phyloP scores from a whole-genome alignment of 108 stramenopile species.

The Parmales sp. region DNA sequence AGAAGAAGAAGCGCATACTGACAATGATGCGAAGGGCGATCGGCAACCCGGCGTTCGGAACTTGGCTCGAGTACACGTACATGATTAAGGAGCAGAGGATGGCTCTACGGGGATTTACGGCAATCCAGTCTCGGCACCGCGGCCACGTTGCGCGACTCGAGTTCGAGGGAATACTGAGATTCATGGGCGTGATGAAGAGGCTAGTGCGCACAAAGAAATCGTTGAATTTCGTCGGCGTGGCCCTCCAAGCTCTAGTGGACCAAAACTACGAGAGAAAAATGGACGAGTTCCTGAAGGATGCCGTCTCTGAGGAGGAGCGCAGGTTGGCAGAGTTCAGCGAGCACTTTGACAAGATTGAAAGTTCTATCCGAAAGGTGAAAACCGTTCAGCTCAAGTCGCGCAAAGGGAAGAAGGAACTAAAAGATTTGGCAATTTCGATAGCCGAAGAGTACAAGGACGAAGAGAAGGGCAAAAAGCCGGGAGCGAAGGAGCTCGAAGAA shows the following conservation, averaged over 20 bases:
- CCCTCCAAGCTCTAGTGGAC: not conserved
- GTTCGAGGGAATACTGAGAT: not conserved
- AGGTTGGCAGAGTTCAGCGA: constrained; percentile 8
- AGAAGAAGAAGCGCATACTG: constrained; percentile 3
- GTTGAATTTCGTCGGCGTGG: not conserved
- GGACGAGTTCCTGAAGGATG: constrained; percentile 9
- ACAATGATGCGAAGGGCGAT: constrained; percentile 8
- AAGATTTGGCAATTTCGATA: not conserved
- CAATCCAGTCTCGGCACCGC: not conserved
- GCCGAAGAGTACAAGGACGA: not conserved
- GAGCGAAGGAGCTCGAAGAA: constrained; percentile 1
- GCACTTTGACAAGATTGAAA: constrained; percentile 5
- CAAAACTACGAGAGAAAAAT: not conserved
- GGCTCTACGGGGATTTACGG: not conserved
- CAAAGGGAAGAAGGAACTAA: constrained; percentile 9
- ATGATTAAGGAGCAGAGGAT: constrained; percentile 13
- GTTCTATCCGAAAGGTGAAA: not conserved
- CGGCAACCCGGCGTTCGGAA: constrained; percentile 6
- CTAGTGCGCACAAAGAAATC: constrained; percentile 1
- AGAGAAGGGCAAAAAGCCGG: not conserved
- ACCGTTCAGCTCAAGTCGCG: not conserved
- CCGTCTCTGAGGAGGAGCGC: not conserved
- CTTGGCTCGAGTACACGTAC: constrained; percentile 1
- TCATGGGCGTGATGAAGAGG: not conserved
- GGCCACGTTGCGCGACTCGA: not conserved